phyloP scores from a whole-genome alignment of 2,329 filamentous ascomycete genomes.

The Exophiala lecanii-corni region DNA sequence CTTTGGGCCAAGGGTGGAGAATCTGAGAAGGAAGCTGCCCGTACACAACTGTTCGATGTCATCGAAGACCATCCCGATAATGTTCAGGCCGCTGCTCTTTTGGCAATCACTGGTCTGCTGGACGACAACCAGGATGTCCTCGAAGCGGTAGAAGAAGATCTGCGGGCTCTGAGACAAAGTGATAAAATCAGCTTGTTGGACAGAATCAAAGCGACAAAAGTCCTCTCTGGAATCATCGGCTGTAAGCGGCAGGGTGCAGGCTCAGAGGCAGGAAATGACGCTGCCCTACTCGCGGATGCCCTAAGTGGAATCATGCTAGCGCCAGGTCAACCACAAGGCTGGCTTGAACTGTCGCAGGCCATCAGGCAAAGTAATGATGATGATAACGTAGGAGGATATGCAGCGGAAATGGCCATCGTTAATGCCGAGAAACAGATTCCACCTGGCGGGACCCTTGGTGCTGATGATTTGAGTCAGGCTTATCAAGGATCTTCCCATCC shows the following conservation, averaged over 20 bases:
- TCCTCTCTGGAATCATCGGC: constrained; percentile 69
- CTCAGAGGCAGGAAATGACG: constrained; percentile 38
- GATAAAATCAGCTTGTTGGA: constrained; percentile 60
- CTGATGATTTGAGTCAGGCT: constrained; percentile 65
- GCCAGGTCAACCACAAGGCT: constrained; percentile 73
- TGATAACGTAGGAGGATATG: constrained; percentile 35
- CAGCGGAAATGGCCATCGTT: constrained; percentile 72
- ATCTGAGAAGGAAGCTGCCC: constrained; percentile 68
- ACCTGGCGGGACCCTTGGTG: constrained; percentile 63
- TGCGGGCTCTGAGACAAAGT: constrained; percentile 66
- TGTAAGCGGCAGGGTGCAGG: constrained; percentile 47
- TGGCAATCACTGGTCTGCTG: constrained; percentile 78
- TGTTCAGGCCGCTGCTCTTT: constrained; percentile 70
- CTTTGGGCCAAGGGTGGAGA: constrained; percentile 84
- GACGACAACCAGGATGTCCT: constrained; percentile 74
- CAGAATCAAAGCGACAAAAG: constrained; percentile 64
- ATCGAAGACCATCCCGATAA: constrained; percentile 72
- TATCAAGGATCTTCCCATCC: constrained; percentile 68
- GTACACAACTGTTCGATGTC: constrained; percentile 73
- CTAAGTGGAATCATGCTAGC: constrained; percentile 75
- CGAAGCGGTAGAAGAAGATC: constrained; percentile 73
- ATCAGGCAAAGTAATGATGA: constrained; percentile 48
- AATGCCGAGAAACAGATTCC: constrained; percentile 73
- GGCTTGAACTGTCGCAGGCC: constrained; percentile 66
- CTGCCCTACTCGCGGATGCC: constrained; percentile 55